Evolutionary conservation across 2,329 filamentous ascomycete species (phyloP).

Genomic region (Dissoconium aciculare): DNA sequence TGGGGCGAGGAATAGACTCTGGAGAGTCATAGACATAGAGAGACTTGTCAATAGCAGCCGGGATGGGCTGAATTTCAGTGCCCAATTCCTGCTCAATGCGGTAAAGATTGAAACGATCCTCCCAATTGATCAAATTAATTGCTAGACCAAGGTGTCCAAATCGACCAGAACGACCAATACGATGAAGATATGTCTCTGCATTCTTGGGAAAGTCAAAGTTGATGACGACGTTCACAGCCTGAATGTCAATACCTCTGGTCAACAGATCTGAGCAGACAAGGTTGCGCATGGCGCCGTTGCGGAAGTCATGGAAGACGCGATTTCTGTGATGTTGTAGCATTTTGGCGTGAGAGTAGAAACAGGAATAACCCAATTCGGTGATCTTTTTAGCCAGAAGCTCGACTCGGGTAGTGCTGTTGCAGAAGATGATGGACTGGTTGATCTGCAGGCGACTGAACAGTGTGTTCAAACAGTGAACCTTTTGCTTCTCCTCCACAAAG

Average conservation of each 20-base stretch:
- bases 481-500: constrained; percentile 98
- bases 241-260: constrained; percentile 97
- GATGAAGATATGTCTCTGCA: constrained; percentile 94
- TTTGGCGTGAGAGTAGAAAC: constrained; percentile 96
- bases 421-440: constrained; percentile 99
- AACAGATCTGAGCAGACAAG: constrained; percentile 94
- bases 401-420: constrained; percentile 96
- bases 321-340: constrained; percentile 97
- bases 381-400: constrained; percentile 98
- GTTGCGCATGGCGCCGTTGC: constrained; percentile 94
- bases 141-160: constrained; percentile 95
- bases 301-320: constrained; percentile 97
- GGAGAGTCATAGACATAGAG: constrained; percentile 97
- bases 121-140: constrained; percentile 99
- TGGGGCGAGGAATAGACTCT: constrained; percentile 80
- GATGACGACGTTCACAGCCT: constrained; percentile 98
- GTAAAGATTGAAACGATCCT: constrained; percentile 96
- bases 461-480: constrained; percentile 97
- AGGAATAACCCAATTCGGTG: constrained; percentile 95
- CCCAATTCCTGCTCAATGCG: constrained; percentile 95
- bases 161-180: constrained; percentile 91
- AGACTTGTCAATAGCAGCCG: constrained; percentile 85
- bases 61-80: constrained; percentile 96
- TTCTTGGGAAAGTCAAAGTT: constrained; percentile 99
- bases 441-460: constrained; percentile 98